Evolutionary conservation across 257 asterid genomes (phyloP).

Genomic region (Solanum bulbocastanum): DNA sequence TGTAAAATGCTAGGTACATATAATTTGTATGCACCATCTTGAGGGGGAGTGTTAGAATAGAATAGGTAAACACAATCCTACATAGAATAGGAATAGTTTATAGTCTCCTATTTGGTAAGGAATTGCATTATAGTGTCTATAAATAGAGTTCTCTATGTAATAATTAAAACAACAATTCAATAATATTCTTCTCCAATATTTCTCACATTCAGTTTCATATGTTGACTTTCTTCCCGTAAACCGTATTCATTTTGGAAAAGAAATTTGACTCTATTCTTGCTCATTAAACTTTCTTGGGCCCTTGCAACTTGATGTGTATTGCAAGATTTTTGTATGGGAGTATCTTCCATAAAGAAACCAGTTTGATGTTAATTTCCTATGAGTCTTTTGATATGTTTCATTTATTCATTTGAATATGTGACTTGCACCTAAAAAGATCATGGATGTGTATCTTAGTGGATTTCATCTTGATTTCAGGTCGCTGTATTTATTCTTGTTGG

Average conservation of each 20-base stretch:
- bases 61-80: too few relatives aligned
- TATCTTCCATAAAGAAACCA: background rate
- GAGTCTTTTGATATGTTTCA: background rate
- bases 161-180: too few relatives aligned
- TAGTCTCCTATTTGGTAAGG: too few relatives aligned
- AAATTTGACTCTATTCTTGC: background rate
- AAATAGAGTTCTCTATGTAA: too few relatives aligned
- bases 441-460: background rate
- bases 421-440: background rate
- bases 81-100: too few relatives aligned
- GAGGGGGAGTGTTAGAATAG: too few relatives aligned
- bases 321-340: background rate
- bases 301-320: background rate
- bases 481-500: slow-evolving; percentile 63
- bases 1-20: too few relatives aligned
- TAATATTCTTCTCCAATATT: too few relatives aligned
- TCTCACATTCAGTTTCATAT: background rate
- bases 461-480: slow-evolving; percentile 34
- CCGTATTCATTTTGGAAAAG: background rate
- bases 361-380: background rate
- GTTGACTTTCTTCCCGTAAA: background rate
- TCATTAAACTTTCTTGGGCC: background rate
- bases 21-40: too few relatives aligned
- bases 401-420: background rate
- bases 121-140: too few relatives aligned